Evolutionary conservation across 2,329 filamentous ascomycete genomes (phyloP), one percentile per base, ranked within the genome.

Genomic region (Endoconidiophora polonica): DNA sequence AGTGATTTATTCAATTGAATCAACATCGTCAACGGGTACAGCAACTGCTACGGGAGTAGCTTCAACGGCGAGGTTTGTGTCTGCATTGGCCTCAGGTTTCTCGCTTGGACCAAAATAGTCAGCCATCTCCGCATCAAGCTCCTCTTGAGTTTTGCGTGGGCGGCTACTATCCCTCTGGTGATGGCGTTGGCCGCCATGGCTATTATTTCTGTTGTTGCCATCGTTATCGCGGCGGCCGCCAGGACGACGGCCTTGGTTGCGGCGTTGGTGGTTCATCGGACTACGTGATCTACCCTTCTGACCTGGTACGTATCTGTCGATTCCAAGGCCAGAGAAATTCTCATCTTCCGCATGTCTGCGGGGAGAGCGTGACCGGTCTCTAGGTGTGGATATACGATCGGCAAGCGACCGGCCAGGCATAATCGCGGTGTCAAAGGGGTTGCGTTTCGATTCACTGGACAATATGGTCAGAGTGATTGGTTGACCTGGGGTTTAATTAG

Each of bases 121-220:
- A 26, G 81, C 86, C 88, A 95, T 95, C 66, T 95, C 88, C n/a
- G 85, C 86, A 62, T 95, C 88, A 39, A 95, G 71, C 62, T 95
- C 86, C 58, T 94, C 85, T 57, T 87, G 83, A 0, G 88, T 94
- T 74, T 94, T 94, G 65, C 78, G 82, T 2, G 79, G 72, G 45
- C 85, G 74, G 20, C 64, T 63, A 12, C 14, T 40, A n/a, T 48
- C 50, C n/a, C 40, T 29, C 2, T 22, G 29, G 33, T 46, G 9
- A 12, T 33, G 37, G 23, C 66, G 62, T 12, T 63, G 66, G 56
- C 65, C 67, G 54, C 63, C 61, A 44, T 54, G 52, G 14, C 59
- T 56, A 52, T 54, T 58, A 46, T 55, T 52, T 24, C 39, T 23
- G 5, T 33, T 57, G 53, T 56, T 59, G 26, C 61, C 58, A 7